Conservation (phyloP, 106 monocot species). For the Apostasia shenzhenica region DNA sequence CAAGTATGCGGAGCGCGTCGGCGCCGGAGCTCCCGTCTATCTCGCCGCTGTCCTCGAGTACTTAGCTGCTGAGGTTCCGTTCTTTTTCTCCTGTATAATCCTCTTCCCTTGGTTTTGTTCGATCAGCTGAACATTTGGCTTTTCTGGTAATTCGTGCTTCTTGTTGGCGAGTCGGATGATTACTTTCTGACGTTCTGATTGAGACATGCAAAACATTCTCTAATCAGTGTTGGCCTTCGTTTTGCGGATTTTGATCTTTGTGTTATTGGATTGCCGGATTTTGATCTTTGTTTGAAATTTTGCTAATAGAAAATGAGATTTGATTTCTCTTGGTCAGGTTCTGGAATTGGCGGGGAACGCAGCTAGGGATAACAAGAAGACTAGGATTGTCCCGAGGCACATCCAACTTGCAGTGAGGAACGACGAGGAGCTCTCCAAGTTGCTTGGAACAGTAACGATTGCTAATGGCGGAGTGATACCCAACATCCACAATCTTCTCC, state of each 20-base stretch:
- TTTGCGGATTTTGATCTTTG: no score
- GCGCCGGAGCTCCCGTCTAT: slow-evolving; percentile 38
- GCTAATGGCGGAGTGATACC: slow-evolving; percentile 5
- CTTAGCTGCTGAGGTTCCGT: slow-evolving; percentile 28
- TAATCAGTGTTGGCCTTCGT: no score
- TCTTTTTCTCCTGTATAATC: not conserved
- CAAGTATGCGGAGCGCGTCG: slow-evolving; percentile 48
- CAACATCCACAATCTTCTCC: slow-evolving; percentile 5
- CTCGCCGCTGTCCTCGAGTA: slow-evolving; percentile 36
- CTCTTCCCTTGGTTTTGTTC: not conserved
- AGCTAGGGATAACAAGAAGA: slow-evolving; percentile 7
- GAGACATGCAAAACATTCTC: no score
- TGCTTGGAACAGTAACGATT: not conserved
- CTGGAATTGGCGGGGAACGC: slow-evolving; percentile 7
- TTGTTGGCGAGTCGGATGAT: no score
- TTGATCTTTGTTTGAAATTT: not conserved
- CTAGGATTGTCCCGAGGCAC: slow-evolving; percentile 7
- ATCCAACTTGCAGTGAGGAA: slow-evolving; percentile 6
- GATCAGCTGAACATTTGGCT: no score
- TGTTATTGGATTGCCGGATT: not conserved
- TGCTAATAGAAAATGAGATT: no score
- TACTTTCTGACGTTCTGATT: no score
- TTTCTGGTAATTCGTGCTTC: no score
- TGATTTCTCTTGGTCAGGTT: not conserved
- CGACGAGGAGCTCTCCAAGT: slow-evolving; percentile 2